A percentile compares a stretch with the other conserved stretches of the same genome.
These are phyloP conservation scores for Gypsophila paniculata DNA, from an alignment of 179 eudicot genomes.

Conservation along the genomic window DNA sequence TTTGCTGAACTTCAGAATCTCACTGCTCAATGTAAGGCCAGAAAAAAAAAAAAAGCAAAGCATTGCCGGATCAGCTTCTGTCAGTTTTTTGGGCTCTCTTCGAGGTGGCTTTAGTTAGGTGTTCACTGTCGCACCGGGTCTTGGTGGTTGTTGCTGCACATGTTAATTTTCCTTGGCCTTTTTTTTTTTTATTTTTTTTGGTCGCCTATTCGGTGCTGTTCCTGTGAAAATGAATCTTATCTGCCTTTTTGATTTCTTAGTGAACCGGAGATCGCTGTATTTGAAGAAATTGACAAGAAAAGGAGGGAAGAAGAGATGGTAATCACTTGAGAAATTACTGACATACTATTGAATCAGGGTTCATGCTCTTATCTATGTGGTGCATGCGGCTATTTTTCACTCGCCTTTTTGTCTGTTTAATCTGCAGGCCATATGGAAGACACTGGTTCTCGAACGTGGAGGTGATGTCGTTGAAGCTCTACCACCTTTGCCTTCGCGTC, in stretches of 20 bases:
- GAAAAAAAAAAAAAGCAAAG: background rate
- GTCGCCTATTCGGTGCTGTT: background rate
- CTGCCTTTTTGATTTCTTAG: slow-evolving; percentile 39
- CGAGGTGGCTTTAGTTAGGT: background rate
- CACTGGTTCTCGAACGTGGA: slow-evolving; percentile 38
- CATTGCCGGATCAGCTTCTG: background rate
- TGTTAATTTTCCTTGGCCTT: background rate
- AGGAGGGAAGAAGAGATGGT: slow-evolving; percentile 90
- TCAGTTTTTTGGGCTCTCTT: background rate
- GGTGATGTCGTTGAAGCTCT: slow-evolving; percentile 39
- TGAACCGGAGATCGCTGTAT: slow-evolving; percentile 84
- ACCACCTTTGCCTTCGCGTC: slow-evolving; percentile 71
- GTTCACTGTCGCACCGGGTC: background rate
- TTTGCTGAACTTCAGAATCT: background rate
- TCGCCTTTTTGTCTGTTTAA: slow-evolving; percentile 9
- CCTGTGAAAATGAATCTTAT: background rate
- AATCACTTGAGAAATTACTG: slow-evolving; percentile 18
- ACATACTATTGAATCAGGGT: background rate
- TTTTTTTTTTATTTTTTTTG: background rate
- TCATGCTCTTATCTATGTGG: background rate
- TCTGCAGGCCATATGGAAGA: slow-evolving; percentile 71
- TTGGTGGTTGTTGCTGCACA: background rate
- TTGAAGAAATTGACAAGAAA: slow-evolving; percentile 79
- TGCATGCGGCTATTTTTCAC: slow-evolving; percentile 3
- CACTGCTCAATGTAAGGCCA: background rate